Evolutionary conservation across 495 filamentous ascomycete genomes (phyloP).

Genomic region (Durotheca rogersii): DNA sequence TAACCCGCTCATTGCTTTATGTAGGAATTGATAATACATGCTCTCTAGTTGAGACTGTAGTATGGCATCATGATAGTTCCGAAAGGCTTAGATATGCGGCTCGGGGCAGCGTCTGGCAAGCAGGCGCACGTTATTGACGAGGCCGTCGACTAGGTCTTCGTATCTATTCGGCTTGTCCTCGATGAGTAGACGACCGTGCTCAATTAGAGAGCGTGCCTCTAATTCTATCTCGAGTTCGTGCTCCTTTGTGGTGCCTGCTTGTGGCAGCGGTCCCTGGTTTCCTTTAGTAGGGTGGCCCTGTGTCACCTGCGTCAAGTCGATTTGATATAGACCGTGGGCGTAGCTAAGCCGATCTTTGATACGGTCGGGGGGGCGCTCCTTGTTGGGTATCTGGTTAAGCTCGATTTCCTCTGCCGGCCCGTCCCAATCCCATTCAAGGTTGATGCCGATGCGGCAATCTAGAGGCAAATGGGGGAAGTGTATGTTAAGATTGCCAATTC

Average conservation of each 20-base stretch:
- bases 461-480: conserved; percentile 69
- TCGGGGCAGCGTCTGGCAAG: conserved; percentile 51
- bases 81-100: not conserved
- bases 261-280: conserved; percentile 12
- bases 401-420: conserved; percentile 61
- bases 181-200: conserved; percentile 65
- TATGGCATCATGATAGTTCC: not conserved
- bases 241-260: conserved; percentile 55
- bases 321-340: conserved; percentile 75
- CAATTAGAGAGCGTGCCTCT: conserved; percentile 62
- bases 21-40: too few relatives aligned
- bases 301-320: conserved; percentile 88
- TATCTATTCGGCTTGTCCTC: conserved; percentile 65
- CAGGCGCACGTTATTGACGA: conserved; percentile 79
- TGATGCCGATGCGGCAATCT: conserved; percentile 87
- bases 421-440: conserved; percentile 84
- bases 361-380: conserved; percentile 58
- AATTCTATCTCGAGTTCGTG: conserved; percentile 91
- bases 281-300: conserved; percentile 34
- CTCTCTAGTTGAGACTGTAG: too few relatives aligned
- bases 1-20: too few relatives aligned
- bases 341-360: conserved; percentile 90
- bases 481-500: conserved; percentile 80
- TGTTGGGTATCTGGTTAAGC: conserved; percentile 36
- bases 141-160: conserved; percentile 71